Base-by-base conservation (phyloP, 352 stramenopile genomes). In the Pythium rhizo-oryzae region DNA sequence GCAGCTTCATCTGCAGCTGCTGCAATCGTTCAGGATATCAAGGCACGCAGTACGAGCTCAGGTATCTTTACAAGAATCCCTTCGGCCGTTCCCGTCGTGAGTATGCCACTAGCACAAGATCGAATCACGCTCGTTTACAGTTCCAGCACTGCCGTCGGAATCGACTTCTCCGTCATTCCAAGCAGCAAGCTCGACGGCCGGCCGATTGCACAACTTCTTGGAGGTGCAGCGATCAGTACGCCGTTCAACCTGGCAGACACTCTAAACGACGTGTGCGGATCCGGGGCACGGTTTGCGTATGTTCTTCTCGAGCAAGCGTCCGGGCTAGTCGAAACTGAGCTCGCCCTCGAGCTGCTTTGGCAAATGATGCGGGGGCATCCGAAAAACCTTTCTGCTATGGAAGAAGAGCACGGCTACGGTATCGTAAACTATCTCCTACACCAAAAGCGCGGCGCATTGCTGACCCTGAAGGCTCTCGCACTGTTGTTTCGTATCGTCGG, bases 1-100 rank as follows among this genome's bases (percentile, higher is more conserved):
- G 80, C 82, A 24, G 82, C 85, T 13, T 91, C 85, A 16, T 80
- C 79, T 43, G 76, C 85, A 33, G 83, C 83, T 6, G 83, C 83
- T 21, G 83, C 81, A 0, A 88, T 92, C 53, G 80, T 92, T 35
- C 80, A 92, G 33, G 81, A 92, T 59, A 87, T 92, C 35, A 90
- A 89, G 61, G 70, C 70, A 15, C 77, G 74, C 28, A 67, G 63
- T 23, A 69, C 59, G 13, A 64, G 46, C 43, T 53, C 79, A 1
- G 86, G 79, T 23, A 59, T 89, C 2, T 90, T 89, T 59, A 66
- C 77, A 33, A 72, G 81, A 21, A 82, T 92, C 25, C 73, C 83
- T 4, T 89, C 76, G 11, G 70, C 81, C 8, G 80, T 78, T 0
- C 81, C 81, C 11, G 68, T 79, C 8, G 75, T 91, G 7, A 81